Percentiles rank a stretch among this genome's conserved stretches.
Evolutionary conservation across 2,329 filamentous ascomycete species (phyloP).

Genomic region (Aspergillus phoenicis): DNA sequence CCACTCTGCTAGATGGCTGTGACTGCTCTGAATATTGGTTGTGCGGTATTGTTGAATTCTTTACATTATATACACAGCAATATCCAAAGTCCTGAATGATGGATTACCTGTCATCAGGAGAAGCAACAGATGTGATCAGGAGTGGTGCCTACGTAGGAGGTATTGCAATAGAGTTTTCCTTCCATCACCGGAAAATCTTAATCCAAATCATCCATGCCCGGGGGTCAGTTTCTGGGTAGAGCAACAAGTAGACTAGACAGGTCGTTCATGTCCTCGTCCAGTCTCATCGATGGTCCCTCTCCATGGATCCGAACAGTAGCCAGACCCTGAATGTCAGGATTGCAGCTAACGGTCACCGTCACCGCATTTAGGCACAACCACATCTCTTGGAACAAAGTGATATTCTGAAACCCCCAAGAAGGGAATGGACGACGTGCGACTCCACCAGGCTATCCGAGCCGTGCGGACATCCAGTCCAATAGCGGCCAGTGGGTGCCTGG

Average conservation of each 20-base stretch:
- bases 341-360: not conserved
- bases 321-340: conserved; percentile 1
- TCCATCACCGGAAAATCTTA: not conserved
- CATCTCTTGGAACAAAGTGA: not conserved
- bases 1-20: not conserved
- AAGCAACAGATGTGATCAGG: not conserved
- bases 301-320: not conserved
- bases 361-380: not conserved
- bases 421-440: not conserved
- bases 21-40: no score
- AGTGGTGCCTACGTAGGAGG: not conserved
- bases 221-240: no score
- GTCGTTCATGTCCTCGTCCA: no score
- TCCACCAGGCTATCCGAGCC: conserved; percentile 14
- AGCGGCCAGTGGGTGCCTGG: conserved; percentile 4
- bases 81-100: no score
- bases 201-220: not conserved
- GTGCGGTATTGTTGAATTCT: no score
- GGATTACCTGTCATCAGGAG: no score
- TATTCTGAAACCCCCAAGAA: not conserved
- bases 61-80: no score
- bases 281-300: no score
- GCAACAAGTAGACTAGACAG: no score
- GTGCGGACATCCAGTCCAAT: conserved; percentile 17
- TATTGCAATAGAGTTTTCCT: not conserved